Evolutionary conservation across 257 asterid genomes (phyloP), one percentile per base, ranked within the genome.

Genomic region (Primulina huaijiensis): DNA sequence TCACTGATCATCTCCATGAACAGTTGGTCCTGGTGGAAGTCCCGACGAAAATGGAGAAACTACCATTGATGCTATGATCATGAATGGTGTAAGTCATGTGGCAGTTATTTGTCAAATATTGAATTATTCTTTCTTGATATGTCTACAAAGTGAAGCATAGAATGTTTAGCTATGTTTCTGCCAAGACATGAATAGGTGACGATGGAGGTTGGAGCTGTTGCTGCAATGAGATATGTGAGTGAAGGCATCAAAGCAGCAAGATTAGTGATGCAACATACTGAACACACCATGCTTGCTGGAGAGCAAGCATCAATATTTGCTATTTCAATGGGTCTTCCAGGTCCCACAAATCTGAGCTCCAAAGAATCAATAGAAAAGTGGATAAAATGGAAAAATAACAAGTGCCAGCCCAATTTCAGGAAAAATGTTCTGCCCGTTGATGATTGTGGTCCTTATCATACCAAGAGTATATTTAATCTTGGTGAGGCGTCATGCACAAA

Each of bases 21-120:
- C 92, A 93, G 99, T 93, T 79, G 99, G 99, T 74, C 99, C 99
- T 33, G 99, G 99, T 77, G 99, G 99, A 75, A 90, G 99, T 79
- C 99, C 99, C 17, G 99, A 93, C 64, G 99, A 93, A 79, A 93
- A 83, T 76, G 99, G 96, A 56, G 99, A 93, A 86, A 93, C 92
- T 59, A 89, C 97, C 11, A 84, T 90, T 19, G 99, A 93, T 74
- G 97, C 99, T 30, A 89, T 93, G 96, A 72, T 93, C 78, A 90
- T 93, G 97, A 84, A 93, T 68, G 99, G 99, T 92, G 99, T 90
- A 86, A 65, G 72, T 64, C 17, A 65, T 66, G 62, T 63, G 38
- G 12, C 59, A 35, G 38, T 69, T 62, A 67, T 64, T 64, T 5
- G 53, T 43, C 53, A 27, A 70, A 69, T n/a, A 61, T 57, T 27